phyloP scores from a whole-genome alignment of 2,329 filamentous ascomycete species.

The Fonsecaea nubica region DNA sequence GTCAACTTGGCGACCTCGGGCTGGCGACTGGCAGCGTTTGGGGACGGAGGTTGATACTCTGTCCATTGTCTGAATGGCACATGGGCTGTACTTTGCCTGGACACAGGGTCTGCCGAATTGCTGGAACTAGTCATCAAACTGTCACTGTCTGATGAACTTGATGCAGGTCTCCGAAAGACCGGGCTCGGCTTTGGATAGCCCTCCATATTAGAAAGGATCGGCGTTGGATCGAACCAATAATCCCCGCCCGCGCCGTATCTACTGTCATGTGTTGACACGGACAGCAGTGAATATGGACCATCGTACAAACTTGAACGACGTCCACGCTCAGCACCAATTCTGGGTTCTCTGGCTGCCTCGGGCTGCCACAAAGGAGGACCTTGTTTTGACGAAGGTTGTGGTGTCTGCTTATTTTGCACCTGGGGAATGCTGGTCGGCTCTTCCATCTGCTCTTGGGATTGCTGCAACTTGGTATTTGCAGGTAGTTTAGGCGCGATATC shows the following conservation, averaged over 20 bases:
- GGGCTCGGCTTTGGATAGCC: slow-evolving; percentile 1
- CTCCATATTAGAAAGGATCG: background rate
- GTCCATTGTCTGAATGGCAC: slow-evolving; percentile 26
- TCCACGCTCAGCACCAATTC: slow-evolving; percentile 15
- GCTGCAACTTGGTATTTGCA: background rate
- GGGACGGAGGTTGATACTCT: slow-evolving; percentile 28
- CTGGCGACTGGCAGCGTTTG: slow-evolving; percentile 2
- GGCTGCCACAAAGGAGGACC: slow-evolving; percentile 23
- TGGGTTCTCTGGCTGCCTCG: background rate
- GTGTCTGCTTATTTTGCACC: background rate
- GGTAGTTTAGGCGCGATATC: background rate
- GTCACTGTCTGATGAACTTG: slow-evolving; percentile 27
- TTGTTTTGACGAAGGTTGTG: slow-evolving; percentile 7
- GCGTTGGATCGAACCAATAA: slow-evolving; percentile 35
- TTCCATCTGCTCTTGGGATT: background rate
- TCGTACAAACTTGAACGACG: slow-evolving; percentile 39
- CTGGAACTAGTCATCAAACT: slow-evolving; percentile 18
- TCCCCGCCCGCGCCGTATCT: slow-evolving; percentile 56
- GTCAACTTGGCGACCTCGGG: slow-evolving; percentile 21
- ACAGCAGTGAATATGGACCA: slow-evolving; percentile 7
- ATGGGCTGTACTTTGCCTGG: background rate
- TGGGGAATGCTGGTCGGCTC: background rate
- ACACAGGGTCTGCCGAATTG: slow-evolving; percentile 1
- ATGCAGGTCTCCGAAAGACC: slow-evolving; percentile 21
- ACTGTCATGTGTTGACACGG: slow-evolving; percentile 48